These are phyloP conservation scores for Hyphodiscus hymeniophilus DNA, from an alignment of 495 filamentous ascomycete genomes.

Conservation along the genomic window DNA sequence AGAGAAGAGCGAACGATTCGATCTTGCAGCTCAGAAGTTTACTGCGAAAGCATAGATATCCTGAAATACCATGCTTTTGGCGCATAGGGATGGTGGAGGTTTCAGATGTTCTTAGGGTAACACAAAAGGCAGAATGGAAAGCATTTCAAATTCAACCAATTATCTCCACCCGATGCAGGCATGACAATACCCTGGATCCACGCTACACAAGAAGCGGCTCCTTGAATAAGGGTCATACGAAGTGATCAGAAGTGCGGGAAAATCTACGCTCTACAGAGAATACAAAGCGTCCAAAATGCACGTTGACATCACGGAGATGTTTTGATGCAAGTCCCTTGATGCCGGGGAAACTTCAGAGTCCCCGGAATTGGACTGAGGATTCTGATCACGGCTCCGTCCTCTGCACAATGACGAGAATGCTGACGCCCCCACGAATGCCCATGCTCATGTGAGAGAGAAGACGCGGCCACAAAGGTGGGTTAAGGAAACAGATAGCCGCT, in stretches of 20 bases:
- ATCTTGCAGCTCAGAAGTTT: constrained; percentile 72
- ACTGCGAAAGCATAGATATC: constrained; percentile 49
- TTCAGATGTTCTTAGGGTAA: constrained; percentile 2
- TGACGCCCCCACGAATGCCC: background rate
- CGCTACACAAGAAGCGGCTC: background rate
- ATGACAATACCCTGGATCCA: background rate
- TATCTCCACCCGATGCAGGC: background rate
- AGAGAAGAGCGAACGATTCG: constrained; percentile 73
- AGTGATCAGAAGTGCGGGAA: constrained; percentile 3
- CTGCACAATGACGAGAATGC: background rate
- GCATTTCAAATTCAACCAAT: background rate
- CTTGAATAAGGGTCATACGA: background rate
- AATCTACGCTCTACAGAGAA: background rate
- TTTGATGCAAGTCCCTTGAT: background rate
- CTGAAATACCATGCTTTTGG: constrained; percentile 9
- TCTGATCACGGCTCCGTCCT: background rate
- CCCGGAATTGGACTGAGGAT: background rate
- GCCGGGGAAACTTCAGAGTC: too few relatives aligned
- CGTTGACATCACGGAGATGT: constrained; percentile 12
- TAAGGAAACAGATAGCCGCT: background rate
- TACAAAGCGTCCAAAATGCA: constrained; percentile 9
- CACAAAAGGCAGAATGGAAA: constrained; percentile 3
- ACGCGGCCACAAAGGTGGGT: background rate
- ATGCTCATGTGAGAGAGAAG: too few relatives aligned
- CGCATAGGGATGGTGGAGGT: constrained; percentile 8